Evolutionary conservation across 2,329 filamentous ascomycete species (phyloP), one percentile per base, ranked within the genome.

Genomic region (Fusarium sp.): DNA sequence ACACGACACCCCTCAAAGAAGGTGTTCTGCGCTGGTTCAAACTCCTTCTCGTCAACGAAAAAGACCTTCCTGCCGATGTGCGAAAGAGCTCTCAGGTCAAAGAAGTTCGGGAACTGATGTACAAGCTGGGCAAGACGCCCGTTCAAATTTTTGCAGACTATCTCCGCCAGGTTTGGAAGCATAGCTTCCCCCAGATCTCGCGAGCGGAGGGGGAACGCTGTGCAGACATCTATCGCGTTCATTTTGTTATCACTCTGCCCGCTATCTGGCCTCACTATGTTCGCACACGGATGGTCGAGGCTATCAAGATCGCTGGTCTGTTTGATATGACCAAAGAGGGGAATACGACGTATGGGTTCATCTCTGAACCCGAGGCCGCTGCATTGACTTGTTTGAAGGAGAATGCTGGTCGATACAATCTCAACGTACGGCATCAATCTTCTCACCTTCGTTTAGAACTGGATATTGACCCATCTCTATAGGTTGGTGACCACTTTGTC

Each of bases 341-440:
- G 0, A 42, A 76, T 3, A 82, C 82, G 0, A 72, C 55, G 0
- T 43, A 83, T 13, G 59, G 64, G 0, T 82, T 84, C 34, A 68
- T 84, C 6, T 79, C 80, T 0, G 84, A 85, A 64, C 83, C 83
- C 0, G 83, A 85, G 66, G 83, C 83, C 1, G 83, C 83, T 2
- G 82, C 82, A 1, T 56, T 85, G 2, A 77, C 80, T 0, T 78
- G 77, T 0, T 68, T 84, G 2, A 60, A 74, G 2, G 77, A 79
- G 7, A 63, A 80, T 2, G 55, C 66, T 0, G 60, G 72, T 7
- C 64, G 72, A 1, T 62, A 62, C 1, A 66, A 74, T 4, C 59
- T 80, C 2, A 45, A 74, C 23, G 72, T 75, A 64, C 11, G 66
- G 5, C 10, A 21, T 2, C 7, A 14, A 14, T 27, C 12, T 41